A percentile compares a stretch with the other conserved stretches of the same genome.
Evolutionary conservation across 495 filamentous ascomycete species (phyloP).

Genomic region (Aspergillus cristatus): DNA sequence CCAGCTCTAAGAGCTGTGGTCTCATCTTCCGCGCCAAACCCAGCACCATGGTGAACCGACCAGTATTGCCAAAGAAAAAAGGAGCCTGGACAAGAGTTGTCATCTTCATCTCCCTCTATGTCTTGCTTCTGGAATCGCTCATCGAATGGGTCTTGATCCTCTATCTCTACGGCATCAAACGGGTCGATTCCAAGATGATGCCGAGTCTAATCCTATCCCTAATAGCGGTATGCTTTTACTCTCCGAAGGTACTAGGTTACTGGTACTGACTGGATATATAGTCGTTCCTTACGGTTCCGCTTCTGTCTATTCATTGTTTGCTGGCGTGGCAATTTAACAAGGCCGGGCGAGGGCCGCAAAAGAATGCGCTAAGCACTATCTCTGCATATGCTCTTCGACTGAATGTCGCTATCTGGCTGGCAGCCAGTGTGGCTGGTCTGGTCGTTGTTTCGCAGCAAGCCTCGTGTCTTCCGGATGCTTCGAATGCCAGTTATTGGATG

Average conservation of each 20-base stretch:
- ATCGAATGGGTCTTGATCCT: slow-evolving; percentile 30
- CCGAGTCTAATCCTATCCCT: slow-evolving; percentile 31
- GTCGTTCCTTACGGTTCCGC: slow-evolving; percentile 32
- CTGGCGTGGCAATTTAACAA: slow-evolving; percentile 39
- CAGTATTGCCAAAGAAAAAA: slow-evolving; percentile 17
- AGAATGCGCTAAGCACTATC: slow-evolving; percentile 23
- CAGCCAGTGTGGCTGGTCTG: slow-evolving; percentile 32
- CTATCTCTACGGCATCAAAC: slow-evolving; percentile 28
- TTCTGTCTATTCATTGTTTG: slow-evolving; percentile 32
- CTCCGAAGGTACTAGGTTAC: background rate
- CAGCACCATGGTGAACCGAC: slow-evolving; percentile 18
- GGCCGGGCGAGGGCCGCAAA: slow-evolving; percentile 27
- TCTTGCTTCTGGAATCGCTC: slow-evolving; percentile 30
- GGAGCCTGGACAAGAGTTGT: slow-evolving; percentile 32
- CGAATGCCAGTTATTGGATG: slow-evolving; percentile 25
- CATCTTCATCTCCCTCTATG: slow-evolving; percentile 34
- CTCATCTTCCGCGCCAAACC: too few relatives aligned
- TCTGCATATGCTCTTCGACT: slow-evolving; percentile 33
- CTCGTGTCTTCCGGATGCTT: slow-evolving; percentile 25
- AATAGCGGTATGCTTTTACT: slow-evolving; percentile 22
- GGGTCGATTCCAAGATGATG: slow-evolving; percentile 35
- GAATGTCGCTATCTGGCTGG: slow-evolving; percentile 32
- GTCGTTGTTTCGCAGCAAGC: slow-evolving; percentile 33
- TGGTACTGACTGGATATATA: slow-evolving; percentile 9
- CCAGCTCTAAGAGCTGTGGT: too few relatives aligned